Conservation (phyloP, 2,329 filamentous ascomycete species). For the Cordyceps javanica region DNA sequence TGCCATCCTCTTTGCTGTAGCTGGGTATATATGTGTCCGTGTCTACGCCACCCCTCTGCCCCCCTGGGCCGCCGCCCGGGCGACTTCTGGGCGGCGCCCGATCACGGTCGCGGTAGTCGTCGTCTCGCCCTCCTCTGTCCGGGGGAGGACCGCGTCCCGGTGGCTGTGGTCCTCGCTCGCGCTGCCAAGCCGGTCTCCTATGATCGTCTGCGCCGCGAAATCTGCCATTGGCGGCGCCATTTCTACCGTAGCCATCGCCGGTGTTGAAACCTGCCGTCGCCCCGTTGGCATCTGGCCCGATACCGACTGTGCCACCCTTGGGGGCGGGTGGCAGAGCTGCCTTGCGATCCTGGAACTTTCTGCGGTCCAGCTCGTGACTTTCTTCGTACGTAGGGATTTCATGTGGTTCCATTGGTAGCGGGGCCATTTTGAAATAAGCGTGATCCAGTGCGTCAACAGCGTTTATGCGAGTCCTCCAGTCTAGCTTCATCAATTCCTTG, state of each 20-base stretch:
- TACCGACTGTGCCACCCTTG: slow-evolving; percentile 82
- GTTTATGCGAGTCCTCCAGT: slow-evolving; percentile 85
- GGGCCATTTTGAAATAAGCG: slow-evolving; percentile 77
- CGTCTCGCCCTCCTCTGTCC: slow-evolving; percentile 40
- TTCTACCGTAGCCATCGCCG: slow-evolving; percentile 42
- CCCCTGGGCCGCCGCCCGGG: slow-evolving; percentile 25
- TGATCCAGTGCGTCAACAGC: slow-evolving; percentile 91
- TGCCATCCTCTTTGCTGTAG: slow-evolving; percentile 32
- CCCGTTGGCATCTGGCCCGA: slow-evolving; percentile 51
- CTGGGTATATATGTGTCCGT: slow-evolving; percentile 47
- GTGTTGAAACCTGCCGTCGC: slow-evolving; percentile 43
- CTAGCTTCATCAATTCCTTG: slow-evolving; percentile 74
- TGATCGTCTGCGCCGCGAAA: slow-evolving; percentile 38
- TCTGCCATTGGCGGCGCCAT: slow-evolving; percentile 31
- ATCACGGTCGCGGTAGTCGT: slow-evolving; percentile 31
- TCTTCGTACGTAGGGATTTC: slow-evolving; percentile 92
- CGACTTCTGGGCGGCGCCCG: slow-evolving; percentile 29
- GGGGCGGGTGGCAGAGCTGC: slow-evolving; percentile 82
- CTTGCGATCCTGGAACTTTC: slow-evolving; percentile 83
- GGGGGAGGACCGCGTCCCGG: slow-evolving; percentile 5
- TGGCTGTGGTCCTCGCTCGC: slow-evolving; percentile 47
- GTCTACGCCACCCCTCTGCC: slow-evolving; percentile 28
- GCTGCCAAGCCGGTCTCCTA: slow-evolving; percentile 48
- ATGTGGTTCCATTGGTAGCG: slow-evolving; percentile 72
- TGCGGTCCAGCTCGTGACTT: slow-evolving; percentile 91